Evolutionary conservation across 306 rosid genomes (phyloP), one percentile per base, ranked within the genome.

Genomic region (Medicago lupulina): DNA sequence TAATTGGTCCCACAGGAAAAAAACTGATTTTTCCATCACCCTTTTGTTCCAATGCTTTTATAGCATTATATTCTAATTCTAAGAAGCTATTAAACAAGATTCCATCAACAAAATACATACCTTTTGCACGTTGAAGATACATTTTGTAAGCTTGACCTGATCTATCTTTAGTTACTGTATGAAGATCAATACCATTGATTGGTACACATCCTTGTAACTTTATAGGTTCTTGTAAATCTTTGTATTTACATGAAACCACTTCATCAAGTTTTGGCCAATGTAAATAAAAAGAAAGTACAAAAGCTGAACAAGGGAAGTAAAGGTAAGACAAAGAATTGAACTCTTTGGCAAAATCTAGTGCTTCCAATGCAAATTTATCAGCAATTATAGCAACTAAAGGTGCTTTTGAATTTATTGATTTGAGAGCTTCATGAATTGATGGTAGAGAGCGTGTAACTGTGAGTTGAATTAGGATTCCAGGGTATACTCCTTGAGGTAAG

Each of bases 121-220:
- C 4, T 57, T 36, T 77, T 11, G 62, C 21, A 9, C 83, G 81
- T 39, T 57, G 58, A n/a, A 84, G 50, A 63, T 3, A 77, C 0
- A 0, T 0, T 21, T 64, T 81, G 67, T 77, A 84, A 2, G 28
- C 64, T 39, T 77, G 62, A 16, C 61, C 38, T 17, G 72, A 43
- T 44, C 88, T 74, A 19, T 55, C 14, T 12, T 74, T 71, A 1
- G 66, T 0, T 11, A 75, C 36, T 2, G 38, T 11, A 3, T 80
- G 78, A 19, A 84, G 78, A 69, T 84, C 87, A 25, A 18, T 2
- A 1, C 78, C 81, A 7, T 13, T 3, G 6, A 84, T 43, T 12
- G 81, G 88, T 0, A 77, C 63, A 70, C 78, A 84, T 8, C 88
- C 85, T 6, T 75, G 81, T 28, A 84, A 38, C n/a, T 59, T 9